Evolutionary conservation across 257 asterid genomes (phyloP).

Genomic region (Nemophila menziesii): DNA sequence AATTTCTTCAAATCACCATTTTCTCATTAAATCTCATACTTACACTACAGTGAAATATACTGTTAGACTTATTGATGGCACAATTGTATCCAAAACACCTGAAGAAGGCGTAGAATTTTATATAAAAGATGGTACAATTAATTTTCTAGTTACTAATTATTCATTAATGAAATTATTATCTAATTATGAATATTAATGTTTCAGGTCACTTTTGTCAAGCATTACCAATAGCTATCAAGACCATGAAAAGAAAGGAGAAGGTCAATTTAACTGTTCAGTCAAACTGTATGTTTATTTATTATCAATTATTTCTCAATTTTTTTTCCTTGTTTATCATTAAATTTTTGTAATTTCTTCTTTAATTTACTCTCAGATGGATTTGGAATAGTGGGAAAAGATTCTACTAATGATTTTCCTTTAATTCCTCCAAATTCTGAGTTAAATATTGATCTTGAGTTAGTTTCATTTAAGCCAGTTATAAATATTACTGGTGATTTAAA

Average conservation of each 20-base stretch:
- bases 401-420: slow-evolving; percentile 19
- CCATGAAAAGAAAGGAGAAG: slow-evolving; percentile 65
- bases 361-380: slow-evolving; percentile 50
- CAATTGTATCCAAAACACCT: slow-evolving; percentile 38
- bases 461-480: slow-evolving; percentile 41
- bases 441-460: slow-evolving; percentile 36
- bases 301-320: not conserved
- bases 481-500: slow-evolving; percentile 49
- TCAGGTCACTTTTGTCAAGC: slow-evolving; percentile 62
- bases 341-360: not conserved
- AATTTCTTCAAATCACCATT: not conserved
- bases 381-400: slow-evolving; percentile 24
- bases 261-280: slow-evolving; percentile 49
- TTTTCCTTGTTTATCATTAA: slow-evolving; percentile 5
- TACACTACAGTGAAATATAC: slow-evolving; percentile 40
- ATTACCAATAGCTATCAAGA: slow-evolving; percentile 50
- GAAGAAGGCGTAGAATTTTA: slow-evolving; percentile 52
- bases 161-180: slow-evolving; percentile 1
- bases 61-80: slow-evolving; percentile 39
- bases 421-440: slow-evolving; percentile 35
- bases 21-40: not conserved
- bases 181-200: slow-evolving; percentile 6
- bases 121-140: slow-evolving; percentile 48
- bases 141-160: slow-evolving; percentile 1
- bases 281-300: slow-evolving; percentile 30